Conservation (phyloP, 2,329 filamentous ascomycete genomes). For the Incumbomyces delicatus region DNA sequence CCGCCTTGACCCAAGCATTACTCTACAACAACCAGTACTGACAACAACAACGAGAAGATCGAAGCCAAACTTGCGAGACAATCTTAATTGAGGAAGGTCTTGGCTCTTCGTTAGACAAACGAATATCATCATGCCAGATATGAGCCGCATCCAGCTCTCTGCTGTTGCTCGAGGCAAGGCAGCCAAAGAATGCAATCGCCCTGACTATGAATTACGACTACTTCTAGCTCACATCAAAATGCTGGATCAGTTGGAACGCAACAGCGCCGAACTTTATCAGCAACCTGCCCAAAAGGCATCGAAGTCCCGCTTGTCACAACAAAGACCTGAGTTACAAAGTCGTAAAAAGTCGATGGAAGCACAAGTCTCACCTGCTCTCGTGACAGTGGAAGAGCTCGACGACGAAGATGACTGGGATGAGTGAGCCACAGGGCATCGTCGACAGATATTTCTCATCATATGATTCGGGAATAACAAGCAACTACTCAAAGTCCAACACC, state of each 20-base stretch:
- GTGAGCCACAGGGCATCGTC: background rate
- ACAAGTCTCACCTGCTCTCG: background rate
- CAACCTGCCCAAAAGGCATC: background rate
- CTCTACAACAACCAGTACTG: too few species aligned
- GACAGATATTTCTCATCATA: background rate
- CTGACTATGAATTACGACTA: slow-evolving; percentile 9
- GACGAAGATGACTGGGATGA: background rate
- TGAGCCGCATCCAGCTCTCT: too few species aligned
- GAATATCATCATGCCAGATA: too few species aligned
- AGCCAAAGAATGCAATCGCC: background rate
- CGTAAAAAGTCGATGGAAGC: background rate
- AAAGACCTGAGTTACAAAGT: background rate
- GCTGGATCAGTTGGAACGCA: slow-evolving; percentile 12
- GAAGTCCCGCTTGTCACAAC: background rate
- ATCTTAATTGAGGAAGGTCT: too few species aligned
- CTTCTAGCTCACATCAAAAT: slow-evolving; percentile 12
- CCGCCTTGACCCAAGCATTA: too few species aligned
- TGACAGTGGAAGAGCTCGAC: background rate
- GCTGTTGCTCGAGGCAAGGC: background rate
- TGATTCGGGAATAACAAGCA: too few species aligned
- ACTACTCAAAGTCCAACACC: too few species aligned
- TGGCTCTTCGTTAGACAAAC: too few species aligned
- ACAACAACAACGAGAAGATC: too few species aligned
- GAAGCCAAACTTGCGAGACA: too few species aligned
- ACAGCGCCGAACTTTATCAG: background rate